Conservation (phyloP, 1,284 basidiomycete species). For the Cryptococcus deneoformans region DNA sequence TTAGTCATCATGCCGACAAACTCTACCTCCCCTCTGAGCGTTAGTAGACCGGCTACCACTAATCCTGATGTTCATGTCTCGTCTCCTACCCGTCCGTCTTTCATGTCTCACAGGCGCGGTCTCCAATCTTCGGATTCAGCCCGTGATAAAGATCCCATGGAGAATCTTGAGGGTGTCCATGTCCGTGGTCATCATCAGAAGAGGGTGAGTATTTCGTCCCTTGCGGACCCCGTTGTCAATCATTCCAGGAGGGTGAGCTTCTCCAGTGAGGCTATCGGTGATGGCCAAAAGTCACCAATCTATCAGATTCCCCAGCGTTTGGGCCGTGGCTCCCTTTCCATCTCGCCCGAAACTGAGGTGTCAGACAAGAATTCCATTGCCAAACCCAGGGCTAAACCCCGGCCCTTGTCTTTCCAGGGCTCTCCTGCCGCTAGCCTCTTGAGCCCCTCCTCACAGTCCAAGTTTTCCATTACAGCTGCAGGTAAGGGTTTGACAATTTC, state of each 20-base stretch:
- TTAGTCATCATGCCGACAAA: no score
- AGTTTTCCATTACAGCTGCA: constrained; percentile 24
- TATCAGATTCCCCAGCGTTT: constrained; percentile 16
- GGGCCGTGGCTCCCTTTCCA: background rate
- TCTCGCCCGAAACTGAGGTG: background rate
- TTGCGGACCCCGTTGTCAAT: constrained; percentile 3
- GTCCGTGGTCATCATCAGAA: background rate
- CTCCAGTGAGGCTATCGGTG: constrained; percentile 3
- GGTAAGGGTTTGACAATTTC: constrained; percentile 27
- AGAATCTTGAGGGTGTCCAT: background rate
- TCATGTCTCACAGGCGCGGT: no score
- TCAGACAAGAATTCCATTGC: background rate
- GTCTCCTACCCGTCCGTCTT: no score
- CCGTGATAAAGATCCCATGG: no score
- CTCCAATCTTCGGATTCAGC: no score
- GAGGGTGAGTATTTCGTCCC: constrained; percentile 13
- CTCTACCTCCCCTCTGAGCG: no score
- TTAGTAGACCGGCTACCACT: no score
- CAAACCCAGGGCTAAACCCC: background rate
- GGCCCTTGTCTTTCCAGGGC: constrained; percentile 12
- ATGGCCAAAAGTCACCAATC: constrained; percentile 10
- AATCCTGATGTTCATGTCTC: no score
- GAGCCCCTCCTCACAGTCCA: constrained; percentile 10
- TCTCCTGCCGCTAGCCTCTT: background rate
- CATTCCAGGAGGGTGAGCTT: constrained; percentile 10